Percentiles rank a stretch among this genome's conserved stretches.
Conservation (phyloP, 108 stramenopile genomes). For the Schizochytrium sp. region DNA sequence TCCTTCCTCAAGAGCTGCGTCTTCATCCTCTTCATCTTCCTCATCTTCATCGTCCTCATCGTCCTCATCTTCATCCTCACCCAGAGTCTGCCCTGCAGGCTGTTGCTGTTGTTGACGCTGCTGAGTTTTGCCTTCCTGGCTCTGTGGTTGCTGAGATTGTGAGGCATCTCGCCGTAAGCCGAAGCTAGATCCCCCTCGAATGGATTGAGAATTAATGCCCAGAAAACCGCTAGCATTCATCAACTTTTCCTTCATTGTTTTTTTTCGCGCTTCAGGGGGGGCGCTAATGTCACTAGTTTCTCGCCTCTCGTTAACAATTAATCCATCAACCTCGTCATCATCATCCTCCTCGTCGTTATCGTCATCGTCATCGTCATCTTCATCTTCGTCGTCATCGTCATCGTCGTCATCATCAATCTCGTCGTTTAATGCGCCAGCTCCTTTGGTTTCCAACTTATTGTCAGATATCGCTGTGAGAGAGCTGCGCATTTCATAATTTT, state of each 20-base stretch:
- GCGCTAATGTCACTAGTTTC: no score
- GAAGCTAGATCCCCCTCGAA: no score
- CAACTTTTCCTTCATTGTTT: no score
- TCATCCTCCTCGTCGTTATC: not conserved
- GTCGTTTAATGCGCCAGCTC: not conserved
- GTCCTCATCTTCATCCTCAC: not conserved
- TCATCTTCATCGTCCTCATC: conserved; percentile 20
- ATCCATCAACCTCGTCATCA: not conserved
- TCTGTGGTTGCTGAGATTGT: no score
- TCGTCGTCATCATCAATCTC: not conserved
- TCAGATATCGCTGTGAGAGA: not conserved
- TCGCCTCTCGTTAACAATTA: no score
- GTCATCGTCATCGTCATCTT: not conserved
- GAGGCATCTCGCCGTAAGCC: no score
- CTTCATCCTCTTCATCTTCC: conserved; percentile 5
- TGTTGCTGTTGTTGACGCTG: no score
- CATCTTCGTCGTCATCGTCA: not conserved
- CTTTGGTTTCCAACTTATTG: not conserved
- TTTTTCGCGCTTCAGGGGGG: no score
- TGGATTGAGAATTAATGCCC: no score
- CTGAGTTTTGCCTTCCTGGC: no score
- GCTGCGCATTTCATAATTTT: no score
- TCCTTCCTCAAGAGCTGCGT: not conserved
- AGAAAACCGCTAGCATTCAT: no score
- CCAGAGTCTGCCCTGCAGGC: not conserved